Evolutionary conservation across 2,329 filamentous ascomycete species (phyloP), one percentile per base, ranked within the genome.

Genomic region (Aspergillus spinulosporus): DNA sequence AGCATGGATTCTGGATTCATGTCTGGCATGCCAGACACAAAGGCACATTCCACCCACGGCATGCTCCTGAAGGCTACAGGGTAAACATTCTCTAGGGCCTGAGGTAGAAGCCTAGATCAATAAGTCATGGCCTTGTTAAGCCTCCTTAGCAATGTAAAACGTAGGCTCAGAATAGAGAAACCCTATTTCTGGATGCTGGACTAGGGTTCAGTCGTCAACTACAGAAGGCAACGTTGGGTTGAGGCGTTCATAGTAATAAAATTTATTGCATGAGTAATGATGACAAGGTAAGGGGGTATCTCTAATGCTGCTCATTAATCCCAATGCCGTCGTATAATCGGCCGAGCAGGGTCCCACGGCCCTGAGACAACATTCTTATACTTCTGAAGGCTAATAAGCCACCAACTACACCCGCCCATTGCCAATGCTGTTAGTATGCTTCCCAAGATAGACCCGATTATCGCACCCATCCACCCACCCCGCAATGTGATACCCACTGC

Each of bases 331-430:
- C 74, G 68, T 54, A 79, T 72, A 46, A 79, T 72, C 7, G 94
- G 94, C 69, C 92, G 83, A 5, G 94, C 94, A 15, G 93, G 92
- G 76, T 99, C 94, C 94, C 94, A 99, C 1, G 94, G 94, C 43
- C 94, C 94, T 68, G 92, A 90, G 64, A 99, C 97, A 76, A 97
- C 94, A 72, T 97, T 97, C 80, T 99, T 99, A 76, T 97, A 99
- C 77, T 96, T 93, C 76, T 99, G 94, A 73, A 99, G 74, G 6
- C 92, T 90, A 68, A 99, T 97, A 61, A 99, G 77, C 92, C 94
- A 97, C 93, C 92, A 97, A 70, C 91, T 96, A 72, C 92, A 97
- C 9, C 92, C 88, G 1, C 93, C 94, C 85, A 97, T 96, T 2
- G 86, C 87, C 52, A 96, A 72, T 3, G 87, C 85, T 0, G 89